Conservation (phyloP, 345 rosid genomes). For the Crucihimalaya himalaica region DNA sequence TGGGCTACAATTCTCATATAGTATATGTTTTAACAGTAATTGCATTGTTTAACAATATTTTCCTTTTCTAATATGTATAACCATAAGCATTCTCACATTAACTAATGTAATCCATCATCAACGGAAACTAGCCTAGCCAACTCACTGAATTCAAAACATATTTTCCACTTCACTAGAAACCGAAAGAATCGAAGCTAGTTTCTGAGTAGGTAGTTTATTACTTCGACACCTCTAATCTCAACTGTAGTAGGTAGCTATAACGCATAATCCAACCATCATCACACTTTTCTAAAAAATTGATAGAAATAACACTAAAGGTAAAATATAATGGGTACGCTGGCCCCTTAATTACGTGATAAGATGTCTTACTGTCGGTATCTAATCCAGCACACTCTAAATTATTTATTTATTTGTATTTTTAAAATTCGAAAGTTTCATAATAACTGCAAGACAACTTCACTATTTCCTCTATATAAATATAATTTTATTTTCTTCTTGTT, state of each 20-base stretch:
- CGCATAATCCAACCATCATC: neutral
- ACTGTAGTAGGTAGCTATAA: neutral
- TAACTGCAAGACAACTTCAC: neutral
- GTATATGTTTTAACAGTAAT: neutral
- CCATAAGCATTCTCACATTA: neutral
- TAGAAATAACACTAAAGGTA: neutral
- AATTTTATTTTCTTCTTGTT: conserved; percentile 3
- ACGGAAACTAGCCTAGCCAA: neutral
- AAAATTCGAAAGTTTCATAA: neutral
- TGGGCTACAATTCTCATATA: neutral
- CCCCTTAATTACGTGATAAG: conserved; percentile 39
- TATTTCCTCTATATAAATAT: neutral
- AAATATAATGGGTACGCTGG: neutral
- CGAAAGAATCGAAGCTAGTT: neutral
- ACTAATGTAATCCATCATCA: neutral
- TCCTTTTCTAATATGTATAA: neutral
- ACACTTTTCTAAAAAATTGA: neutral
- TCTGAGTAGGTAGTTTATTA: neutral
- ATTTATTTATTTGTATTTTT: neutral
- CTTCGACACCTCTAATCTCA: neutral
- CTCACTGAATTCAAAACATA: neutral
- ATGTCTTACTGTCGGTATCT: conserved; percentile 39
- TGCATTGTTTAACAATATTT: neutral
- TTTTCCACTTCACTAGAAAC: conserved; percentile 2
- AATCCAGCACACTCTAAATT: conserved; percentile 31